These are phyloP conservation scores for Saccharomyces pastorianus DNA, from an alignment of 1,139 yeast species.

Conservation along the genomic window DNA sequence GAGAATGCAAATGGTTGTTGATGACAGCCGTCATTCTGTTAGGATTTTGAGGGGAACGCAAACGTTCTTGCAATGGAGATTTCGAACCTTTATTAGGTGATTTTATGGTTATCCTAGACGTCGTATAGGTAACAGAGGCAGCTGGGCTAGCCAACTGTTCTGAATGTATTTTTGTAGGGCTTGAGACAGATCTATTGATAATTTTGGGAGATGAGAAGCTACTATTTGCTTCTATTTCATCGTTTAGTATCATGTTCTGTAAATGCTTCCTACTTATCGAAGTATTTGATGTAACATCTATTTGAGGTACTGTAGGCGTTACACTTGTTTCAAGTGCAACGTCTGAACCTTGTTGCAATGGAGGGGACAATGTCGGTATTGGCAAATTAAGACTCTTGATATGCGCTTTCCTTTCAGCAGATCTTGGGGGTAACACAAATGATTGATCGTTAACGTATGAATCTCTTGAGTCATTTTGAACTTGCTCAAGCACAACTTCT, in stretches of 20 bases:
- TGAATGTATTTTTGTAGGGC: background rate
- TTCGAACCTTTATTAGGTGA: slow-evolving; percentile 17
- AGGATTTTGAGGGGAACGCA: slow-evolving; percentile 23
- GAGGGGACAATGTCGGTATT: slow-evolving; percentile 4
- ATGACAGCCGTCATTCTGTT: slow-evolving; percentile 27
- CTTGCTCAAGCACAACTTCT: slow-evolving; percentile 12
- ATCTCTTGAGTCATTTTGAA: slow-evolving; percentile 5
- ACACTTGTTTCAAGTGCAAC: slow-evolving; percentile 1
- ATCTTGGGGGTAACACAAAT: slow-evolving; percentile 25
- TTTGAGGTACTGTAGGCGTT: slow-evolving; percentile 1
- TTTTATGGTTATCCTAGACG: slow-evolving; percentile 30
- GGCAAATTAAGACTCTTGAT: slow-evolving; percentile 13
- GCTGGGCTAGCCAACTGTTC: slow-evolving; percentile 27
- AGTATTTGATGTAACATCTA: background rate
- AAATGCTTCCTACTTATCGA: background rate
- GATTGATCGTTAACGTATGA: slow-evolving; percentile 8
- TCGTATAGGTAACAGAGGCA: slow-evolving; percentile 29
- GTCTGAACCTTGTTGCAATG: slow-evolving; percentile 1
- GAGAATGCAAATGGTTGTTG: slow-evolving; percentile 28
- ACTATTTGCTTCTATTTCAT: background rate
- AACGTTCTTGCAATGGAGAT: slow-evolving; percentile 10
- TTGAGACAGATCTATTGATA: background rate
- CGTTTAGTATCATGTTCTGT: background rate
- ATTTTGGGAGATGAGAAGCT: background rate
- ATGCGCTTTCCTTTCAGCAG: slow-evolving; percentile 23